Evolutionary conservation across 2,329 filamentous ascomycete genomes (phyloP).

Genomic region (Fusarium sp.): DNA sequence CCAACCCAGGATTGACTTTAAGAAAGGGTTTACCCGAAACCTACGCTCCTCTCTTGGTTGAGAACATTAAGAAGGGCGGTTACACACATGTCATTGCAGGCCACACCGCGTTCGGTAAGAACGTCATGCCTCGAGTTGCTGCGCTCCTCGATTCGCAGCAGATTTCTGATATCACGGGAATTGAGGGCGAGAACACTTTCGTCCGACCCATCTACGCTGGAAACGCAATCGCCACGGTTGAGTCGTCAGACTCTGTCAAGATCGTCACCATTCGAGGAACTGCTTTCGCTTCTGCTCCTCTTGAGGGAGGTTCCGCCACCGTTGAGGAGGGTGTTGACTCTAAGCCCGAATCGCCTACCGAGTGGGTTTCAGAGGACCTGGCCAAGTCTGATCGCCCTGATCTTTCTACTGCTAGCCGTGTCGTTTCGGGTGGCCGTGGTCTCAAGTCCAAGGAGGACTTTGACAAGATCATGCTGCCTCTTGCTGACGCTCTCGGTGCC

Average conservation of each 20-base stretch:
- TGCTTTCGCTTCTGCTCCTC: slow-evolving; percentile 81
- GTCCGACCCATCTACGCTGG: slow-evolving; percentile 97
- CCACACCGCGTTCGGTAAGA: slow-evolving; percentile 97
- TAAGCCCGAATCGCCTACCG: slow-evolving; percentile 76
- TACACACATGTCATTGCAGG: slow-evolving; percentile 92
- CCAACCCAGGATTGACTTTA: slow-evolving; percentile 20
- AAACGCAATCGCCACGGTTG: slow-evolving; percentile 95
- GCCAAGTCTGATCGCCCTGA: slow-evolving; percentile 95
- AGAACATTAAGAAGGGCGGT: slow-evolving; percentile 96
- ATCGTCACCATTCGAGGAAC: slow-evolving; percentile 93
- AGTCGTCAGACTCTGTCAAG: slow-evolving; percentile 88
- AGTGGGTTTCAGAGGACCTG: slow-evolving; percentile 95
- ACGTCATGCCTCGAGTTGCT: slow-evolving; percentile 88
- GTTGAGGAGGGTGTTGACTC: slow-evolving; percentile 87
- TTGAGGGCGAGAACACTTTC: slow-evolving; percentile 93
- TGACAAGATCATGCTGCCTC: slow-evolving; percentile 88
- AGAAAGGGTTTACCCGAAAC: slow-evolving; percentile 87
- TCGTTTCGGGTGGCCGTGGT: slow-evolving; percentile 93
- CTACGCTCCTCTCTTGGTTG: slow-evolving; percentile 90
- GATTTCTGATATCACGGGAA: slow-evolving; percentile 88
- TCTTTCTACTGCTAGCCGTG: slow-evolving; percentile 85
- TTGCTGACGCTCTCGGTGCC: slow-evolving; percentile 93
- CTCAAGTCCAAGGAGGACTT: slow-evolving; percentile 99
- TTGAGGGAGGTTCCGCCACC: slow-evolving; percentile 77
- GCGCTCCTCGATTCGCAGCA: slow-evolving; percentile 93